A percentile compares a stretch with the other conserved stretches of the same genome.
phyloP scores from a whole-genome alignment of 192 early-diverging fungal species.

The Thoreauomyces humboldtii region DNA sequence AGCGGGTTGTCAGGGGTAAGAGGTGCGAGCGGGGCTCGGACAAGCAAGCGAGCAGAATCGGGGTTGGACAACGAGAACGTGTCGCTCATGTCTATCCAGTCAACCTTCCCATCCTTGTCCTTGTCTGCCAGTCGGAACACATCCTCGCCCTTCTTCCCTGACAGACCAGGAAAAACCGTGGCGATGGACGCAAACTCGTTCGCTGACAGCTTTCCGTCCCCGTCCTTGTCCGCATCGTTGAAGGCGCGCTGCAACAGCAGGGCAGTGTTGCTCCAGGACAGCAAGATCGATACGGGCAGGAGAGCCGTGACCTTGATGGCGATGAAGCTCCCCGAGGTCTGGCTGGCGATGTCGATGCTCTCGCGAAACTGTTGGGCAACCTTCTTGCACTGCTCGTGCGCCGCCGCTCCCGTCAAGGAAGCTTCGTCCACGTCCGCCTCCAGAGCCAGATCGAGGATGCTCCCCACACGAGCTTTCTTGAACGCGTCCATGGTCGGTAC shows the following conservation, averaged over 20 bases:
- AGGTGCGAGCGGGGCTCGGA: constrained; percentile 32
- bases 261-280: constrained; percentile 64
- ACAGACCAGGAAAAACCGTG: constrained; percentile 25
- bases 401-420: constrained; percentile 18
- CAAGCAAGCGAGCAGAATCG: constrained; percentile 41
- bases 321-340: constrained; percentile 70
- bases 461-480: constrained; percentile 62
- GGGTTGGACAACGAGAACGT: constrained; percentile 65
- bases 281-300: constrained; percentile 69
- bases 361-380: constrained; percentile 67
- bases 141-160: constrained; percentile 3
- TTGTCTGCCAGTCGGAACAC: constrained; percentile 47
- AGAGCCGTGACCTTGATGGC: constrained; percentile 90
- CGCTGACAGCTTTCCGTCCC: constrained; percentile 15
- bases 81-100: constrained; percentile 64
- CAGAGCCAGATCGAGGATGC: constrained; percentile 82
- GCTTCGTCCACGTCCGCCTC: constrained; percentile 58
- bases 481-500: constrained; percentile 75
- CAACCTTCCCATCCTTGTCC: constrained; percentile 54
- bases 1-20: constrained; percentile 10
- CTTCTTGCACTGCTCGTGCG: constrained; percentile 50
- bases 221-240: constrained; percentile 31
- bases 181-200: constrained; percentile 26
- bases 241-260: constrained; percentile 48
- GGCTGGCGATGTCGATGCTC: constrained; percentile 67